phyloP scores from a whole-genome alignment of 2,329 filamentous ascomycete species.

The Exophiala dermatitidis region DNA sequence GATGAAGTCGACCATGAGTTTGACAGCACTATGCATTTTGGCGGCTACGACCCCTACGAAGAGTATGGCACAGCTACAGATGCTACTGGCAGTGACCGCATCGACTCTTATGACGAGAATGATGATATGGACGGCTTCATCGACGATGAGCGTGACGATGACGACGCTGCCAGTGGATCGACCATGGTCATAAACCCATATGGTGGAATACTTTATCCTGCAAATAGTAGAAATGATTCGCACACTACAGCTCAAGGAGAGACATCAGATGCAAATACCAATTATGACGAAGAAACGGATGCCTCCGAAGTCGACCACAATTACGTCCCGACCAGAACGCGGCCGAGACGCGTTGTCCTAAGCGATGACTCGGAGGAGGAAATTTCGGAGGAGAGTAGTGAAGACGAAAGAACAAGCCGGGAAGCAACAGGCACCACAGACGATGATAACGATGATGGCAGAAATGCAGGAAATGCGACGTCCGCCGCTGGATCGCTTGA shows the following conservation, averaged over 20 bases:
- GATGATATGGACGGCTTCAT: conserved; percentile 23
- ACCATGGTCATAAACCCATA: conserved; percentile 4
- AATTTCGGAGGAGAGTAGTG: not conserved
- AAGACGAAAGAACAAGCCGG: not conserved
- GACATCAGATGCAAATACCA: conserved; percentile 4
- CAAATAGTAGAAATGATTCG: not conserved
- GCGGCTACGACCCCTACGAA: not conserved
- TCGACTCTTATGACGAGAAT: conserved; percentile 14
- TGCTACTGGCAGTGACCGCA: conserved; percentile 2
- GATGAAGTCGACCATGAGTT: conserved; percentile 17
- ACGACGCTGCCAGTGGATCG: conserved; percentile 15
- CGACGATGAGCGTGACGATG: conserved; percentile 13
- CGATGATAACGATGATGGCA: conserved; percentile 1
- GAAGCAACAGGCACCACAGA: not conserved
- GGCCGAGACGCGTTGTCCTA: conserved; percentile 8
- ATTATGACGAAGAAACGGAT: conserved; percentile 16
- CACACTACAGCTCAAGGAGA: not conserved
- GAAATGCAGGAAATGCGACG: conserved; percentile 4
- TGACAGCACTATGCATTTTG: conserved; percentile 3
- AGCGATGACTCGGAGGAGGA: conserved; percentile 22
- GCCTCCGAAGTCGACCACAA: conserved; percentile 5
- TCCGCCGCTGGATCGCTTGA: conserved; percentile 1
- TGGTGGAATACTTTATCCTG: no score
- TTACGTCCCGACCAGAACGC: not conserved
- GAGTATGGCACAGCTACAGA: conserved; percentile 3